Evolutionary conservation across 495 filamentous ascomycete genomes (phyloP).

Genomic region (Aspergillus panamensis): DNA sequence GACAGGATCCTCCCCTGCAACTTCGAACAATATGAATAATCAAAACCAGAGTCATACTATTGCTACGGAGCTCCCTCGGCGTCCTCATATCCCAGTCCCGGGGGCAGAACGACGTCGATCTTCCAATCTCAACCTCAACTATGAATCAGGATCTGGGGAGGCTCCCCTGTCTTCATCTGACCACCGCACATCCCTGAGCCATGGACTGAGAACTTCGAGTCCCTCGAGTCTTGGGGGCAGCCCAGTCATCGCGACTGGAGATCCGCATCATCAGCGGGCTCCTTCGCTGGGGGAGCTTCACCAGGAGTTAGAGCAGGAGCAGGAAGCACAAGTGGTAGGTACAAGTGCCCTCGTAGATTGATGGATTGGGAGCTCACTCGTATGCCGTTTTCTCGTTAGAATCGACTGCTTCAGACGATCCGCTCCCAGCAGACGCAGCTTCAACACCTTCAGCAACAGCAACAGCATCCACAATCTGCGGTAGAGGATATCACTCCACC

Average conservation of each 20-base stretch:
- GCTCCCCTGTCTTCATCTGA: constrained; percentile 22
- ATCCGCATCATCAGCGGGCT: constrained; percentile 63
- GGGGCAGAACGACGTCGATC: constrained; percentile 55
- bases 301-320: constrained; percentile 91
- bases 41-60: constrained; percentile 9
- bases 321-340: constrained; percentile 84
- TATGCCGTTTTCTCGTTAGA: constrained; percentile 45
- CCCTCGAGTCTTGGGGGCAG: constrained; percentile 56
- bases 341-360: neutral
- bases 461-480: constrained; percentile 33
- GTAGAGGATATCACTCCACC: constrained; percentile 64
- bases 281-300: constrained; percentile 93
- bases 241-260: constrained; percentile 54
- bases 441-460: constrained; percentile 56
- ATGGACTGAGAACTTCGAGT: constrained; percentile 51
- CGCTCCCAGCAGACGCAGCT: constrained; percentile 81
- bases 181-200: constrained; percentile 44
- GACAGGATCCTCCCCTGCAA: constrained; percentile 21
- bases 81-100: constrained; percentile 48
- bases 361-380: neutral
- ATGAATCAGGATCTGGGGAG: constrained; percentile 50
- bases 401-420: constrained; percentile 86
- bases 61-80: constrained; percentile 38
- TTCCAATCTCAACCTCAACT: constrained; percentile 60
- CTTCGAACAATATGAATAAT: constrained; percentile 31